These are phyloP conservation scores for Chionographis japonica DNA, from an alignment of 106 monocot species.

Conservation along the genomic window DNA sequence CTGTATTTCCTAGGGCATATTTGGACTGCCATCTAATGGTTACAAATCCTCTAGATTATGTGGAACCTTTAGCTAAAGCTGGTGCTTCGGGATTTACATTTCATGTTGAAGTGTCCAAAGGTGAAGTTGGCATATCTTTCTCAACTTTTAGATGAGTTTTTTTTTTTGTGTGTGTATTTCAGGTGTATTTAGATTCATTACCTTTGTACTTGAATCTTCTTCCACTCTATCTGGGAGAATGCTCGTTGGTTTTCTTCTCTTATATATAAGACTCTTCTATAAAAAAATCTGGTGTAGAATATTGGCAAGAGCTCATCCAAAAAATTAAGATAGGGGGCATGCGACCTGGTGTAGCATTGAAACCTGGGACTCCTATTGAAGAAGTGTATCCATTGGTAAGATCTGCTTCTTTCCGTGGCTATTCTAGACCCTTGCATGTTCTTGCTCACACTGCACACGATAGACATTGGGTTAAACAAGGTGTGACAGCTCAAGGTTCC, in stretches of 20 bases:
- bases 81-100: slow-evolving; percentile 99
- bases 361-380: slow-evolving; percentile 80
- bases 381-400: slow-evolving; percentile 91
- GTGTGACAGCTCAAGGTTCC: too few relatives aligned
- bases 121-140: slow-evolving; percentile 20
- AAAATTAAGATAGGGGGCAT: slow-evolving; percentile 71
- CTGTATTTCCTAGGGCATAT: slow-evolving; percentile 60
- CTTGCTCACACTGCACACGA: too few relatives aligned
- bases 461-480: too few relatives aligned
- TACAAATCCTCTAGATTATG: slow-evolving; percentile 88
- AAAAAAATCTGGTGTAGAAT: slow-evolving; percentile 32
- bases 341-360: slow-evolving; percentile 93
- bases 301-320: slow-evolving; percentile 79
- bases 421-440: background rate
- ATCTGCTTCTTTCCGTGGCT: slow-evolving; percentile 1
- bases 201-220: background rate
- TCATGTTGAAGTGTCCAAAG: slow-evolving; percentile 91
- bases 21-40: slow-evolving; percentile 99
- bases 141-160: background rate
- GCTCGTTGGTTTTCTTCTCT: too few relatives aligned
- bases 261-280: too few relatives aligned
- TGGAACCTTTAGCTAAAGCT: slow-evolving; percentile 87
- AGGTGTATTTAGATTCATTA: background rate
- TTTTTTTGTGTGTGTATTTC: background rate
- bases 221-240: too few relatives aligned